Conservation (phyloP, 352 stramenopile species). For the Globisporangium viniferum region DNA sequence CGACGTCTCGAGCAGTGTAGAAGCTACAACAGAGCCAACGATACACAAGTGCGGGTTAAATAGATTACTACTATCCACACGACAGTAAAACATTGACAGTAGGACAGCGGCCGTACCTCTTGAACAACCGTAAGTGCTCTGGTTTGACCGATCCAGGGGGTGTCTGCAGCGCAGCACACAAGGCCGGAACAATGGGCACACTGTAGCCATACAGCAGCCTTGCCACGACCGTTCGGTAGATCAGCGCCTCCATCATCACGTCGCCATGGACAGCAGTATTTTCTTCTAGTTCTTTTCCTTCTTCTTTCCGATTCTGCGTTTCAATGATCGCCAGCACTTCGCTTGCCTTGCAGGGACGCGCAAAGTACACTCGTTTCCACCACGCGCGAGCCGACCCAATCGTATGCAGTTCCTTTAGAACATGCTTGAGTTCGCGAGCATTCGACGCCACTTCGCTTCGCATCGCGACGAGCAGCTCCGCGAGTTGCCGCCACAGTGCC, state of each 20-base stretch:
- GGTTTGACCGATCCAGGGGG: constrained; percentile 18
- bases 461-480: constrained; percentile 42
- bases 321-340: constrained; percentile 27
- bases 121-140: constrained; percentile 41
- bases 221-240: constrained; percentile 46
- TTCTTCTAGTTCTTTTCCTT: background rate
- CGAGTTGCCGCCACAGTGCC: constrained; percentile 54
- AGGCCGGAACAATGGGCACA: constrained; percentile 20
- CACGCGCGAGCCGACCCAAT: constrained; percentile 27
- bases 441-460: constrained; percentile 15
- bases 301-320: background rate
- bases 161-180: constrained; percentile 25
- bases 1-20: background rate
- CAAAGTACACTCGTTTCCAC: constrained; percentile 69
- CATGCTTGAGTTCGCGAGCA: background rate
- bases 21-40: background rate
- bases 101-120: constrained; percentile 26
- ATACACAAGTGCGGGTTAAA: background rate
- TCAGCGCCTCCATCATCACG: constrained; percentile 31
- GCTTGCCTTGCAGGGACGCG: constrained; percentile 26
- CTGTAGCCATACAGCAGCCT: constrained; percentile 35
- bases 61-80: background rate
- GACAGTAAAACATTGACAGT: background rate
- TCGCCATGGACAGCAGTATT: constrained; percentile 4
- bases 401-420: background rate